These are phyloP conservation scores for Cutaneotrichosporon sp. DNA, from an alignment of 1,284 basidiomycete genomes.

Conservation along the genomic window DNA sequence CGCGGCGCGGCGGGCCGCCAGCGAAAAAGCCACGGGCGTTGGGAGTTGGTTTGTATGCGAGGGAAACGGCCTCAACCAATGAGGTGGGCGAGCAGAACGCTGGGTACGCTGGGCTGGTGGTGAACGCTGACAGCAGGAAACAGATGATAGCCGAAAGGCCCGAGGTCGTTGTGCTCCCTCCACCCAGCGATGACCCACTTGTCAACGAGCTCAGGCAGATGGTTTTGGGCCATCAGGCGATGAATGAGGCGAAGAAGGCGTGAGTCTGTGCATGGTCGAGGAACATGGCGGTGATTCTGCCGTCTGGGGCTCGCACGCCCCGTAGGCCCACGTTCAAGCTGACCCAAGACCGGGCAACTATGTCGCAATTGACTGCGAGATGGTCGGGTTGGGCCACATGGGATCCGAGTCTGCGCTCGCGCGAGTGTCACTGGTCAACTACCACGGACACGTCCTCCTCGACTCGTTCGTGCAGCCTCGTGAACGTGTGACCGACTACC, in stretches of 20 bases:
- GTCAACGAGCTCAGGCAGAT: constrained; percentile 40
- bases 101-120: not conserved
- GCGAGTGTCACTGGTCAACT: constrained; percentile 88
- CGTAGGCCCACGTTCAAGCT: not conserved
- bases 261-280: constrained; percentile 13
- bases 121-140: not conserved
- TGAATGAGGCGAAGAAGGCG: constrained; percentile 40
- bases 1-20: not conserved
- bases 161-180: constrained; percentile 21
- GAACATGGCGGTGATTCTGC: not conserved
- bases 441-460: constrained; percentile 70
- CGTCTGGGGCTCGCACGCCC: too few species aligned
- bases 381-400: constrained; percentile 87
- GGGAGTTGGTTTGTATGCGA: not conserved
- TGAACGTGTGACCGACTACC: constrained; percentile 87
- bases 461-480: constrained; percentile 84
- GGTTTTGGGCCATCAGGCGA: constrained; percentile 33
- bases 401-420: constrained; percentile 80
- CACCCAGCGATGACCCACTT: constrained; percentile 27
- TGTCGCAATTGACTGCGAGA: constrained; percentile 88
- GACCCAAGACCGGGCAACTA: constrained; percentile 32
- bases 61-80: not conserved
- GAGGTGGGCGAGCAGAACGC: too few species aligned
- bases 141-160: not conserved
- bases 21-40: constrained; percentile 1